A percentile compares a stretch with the other conserved stretches of the same genome.
phyloP scores from a whole-genome alignment of 2,329 filamentous ascomycete genomes.

The Aspergillus novoparasiticus region DNA sequence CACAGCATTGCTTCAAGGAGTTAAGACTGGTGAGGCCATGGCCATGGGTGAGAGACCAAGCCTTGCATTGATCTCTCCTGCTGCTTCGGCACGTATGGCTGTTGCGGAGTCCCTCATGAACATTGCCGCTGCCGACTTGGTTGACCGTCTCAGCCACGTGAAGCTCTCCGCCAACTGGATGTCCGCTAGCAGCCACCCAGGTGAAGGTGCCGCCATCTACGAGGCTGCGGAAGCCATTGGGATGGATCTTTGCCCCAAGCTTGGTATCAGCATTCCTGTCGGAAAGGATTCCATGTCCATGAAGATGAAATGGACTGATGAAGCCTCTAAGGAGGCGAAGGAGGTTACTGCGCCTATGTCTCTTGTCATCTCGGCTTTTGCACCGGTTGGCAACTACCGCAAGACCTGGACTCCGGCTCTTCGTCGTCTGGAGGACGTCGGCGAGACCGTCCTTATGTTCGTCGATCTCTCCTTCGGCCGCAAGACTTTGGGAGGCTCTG shows the following conservation, averaged over 20 bases:
- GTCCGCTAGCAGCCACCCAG: constrained; percentile 91
- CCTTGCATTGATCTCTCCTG: constrained; percentile 84
- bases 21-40: constrained; percentile 91
- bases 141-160: constrained; percentile 74
- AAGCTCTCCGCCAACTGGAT: constrained; percentile 98
- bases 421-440: constrained; percentile 79
- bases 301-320: constrained; percentile 93
- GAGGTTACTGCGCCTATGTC: constrained; percentile 93
- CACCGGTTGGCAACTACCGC: constrained; percentile 76
- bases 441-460: constrained; percentile 84
- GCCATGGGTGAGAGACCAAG: constrained; percentile 92
- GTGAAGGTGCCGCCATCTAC: constrained; percentile 89
- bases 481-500: constrained; percentile 85
- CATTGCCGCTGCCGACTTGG: constrained; percentile 75
- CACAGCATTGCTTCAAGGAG: constrained; percentile 72
- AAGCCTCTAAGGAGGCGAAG: constrained; percentile 65
- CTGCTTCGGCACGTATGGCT: constrained; percentile 92
- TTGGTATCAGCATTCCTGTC: constrained; percentile 93
- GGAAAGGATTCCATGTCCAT: constrained; percentile 99
- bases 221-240: constrained; percentile 92
- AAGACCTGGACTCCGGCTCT: constrained; percentile 95
- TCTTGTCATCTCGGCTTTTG: constrained; percentile 87
- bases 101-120: constrained; percentile 94
- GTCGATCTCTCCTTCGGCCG: constrained; percentile 84
- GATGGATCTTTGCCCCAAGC: constrained; percentile 83